Base-by-base conservation (phyloP, 306 rosid genomes). In the Elaeagnus macrophylla region DNA sequence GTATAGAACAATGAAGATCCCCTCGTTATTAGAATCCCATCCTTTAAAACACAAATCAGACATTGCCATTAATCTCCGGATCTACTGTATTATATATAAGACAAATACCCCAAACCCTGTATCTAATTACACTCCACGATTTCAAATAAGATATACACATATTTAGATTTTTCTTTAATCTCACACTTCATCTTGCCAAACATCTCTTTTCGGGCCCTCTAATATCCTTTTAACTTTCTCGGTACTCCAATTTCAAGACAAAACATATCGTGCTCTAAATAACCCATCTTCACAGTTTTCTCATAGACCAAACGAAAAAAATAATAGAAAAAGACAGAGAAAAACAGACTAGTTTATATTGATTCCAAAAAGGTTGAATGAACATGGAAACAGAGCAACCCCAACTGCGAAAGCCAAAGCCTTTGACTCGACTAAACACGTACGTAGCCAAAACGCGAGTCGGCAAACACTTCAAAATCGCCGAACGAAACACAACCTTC, bases 401-500 rank as follows among this genome's bases (percentile, higher is more conserved):
- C 39, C 72, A 50, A 5, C 58, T 19, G 0, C 17, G 50, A 37
- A 57, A 35, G 32, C 54, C 39, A 0, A 75, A 73, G 37, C 79
- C 77, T 6, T 57, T 93, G 38, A 77, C 77, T 12, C 76, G 85
- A 1, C 69, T 93, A 12, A 93, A 87, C 71, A 41, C 61, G 0
- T 74, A 61, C 62, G 81, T 82, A 0, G 84, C 82, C 18, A 50
- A 71, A 7, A 72, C 36, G 56, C 72, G 89, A 64, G 58, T 57
- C 15, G 99, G 99, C 18, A 82, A 79, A 45, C 70, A 76, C 25
- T 93, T 93, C 94, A 93, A 87, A 37, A 77, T 93, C 51, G 42
- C 82, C 19, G 77, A 93, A 14, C 77, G 99, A 10, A 84, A 81
- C 39, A 53, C 99, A 54, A 93, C 64, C 58, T 93, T 93, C 87